Percentiles rank a stretch among this genome's conserved stretches.
phyloP scores from a whole-genome alignment of 768 basidiomycete species.

The Pholiota microspora region DNA sequence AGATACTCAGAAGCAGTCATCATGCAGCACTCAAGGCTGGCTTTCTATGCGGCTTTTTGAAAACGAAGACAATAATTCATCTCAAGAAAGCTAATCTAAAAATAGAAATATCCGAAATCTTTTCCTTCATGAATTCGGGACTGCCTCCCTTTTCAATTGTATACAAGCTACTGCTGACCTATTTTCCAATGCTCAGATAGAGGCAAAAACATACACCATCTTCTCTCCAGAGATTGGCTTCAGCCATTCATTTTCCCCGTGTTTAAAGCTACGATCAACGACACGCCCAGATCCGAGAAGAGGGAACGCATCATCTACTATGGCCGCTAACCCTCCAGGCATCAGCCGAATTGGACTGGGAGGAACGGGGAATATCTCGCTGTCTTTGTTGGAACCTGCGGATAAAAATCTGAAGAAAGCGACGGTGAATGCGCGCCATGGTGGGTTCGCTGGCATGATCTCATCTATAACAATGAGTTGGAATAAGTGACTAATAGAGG shows the following conservation, averaged over 20 bases:
- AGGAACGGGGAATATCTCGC: constrained; percentile 21
- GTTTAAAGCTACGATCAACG: constrained; percentile 14
- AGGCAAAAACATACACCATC: constrained; percentile 31
- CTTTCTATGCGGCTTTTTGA: too few relatives aligned
- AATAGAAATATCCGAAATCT: too few relatives aligned
- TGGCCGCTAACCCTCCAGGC: constrained; percentile 29
- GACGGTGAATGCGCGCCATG: constrained; percentile 28
- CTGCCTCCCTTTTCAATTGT: too few relatives aligned
- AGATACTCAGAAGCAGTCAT: too few relatives aligned
- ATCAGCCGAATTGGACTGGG: constrained; percentile 29
- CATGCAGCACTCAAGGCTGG: too few relatives aligned
- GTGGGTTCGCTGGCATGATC: constrained; percentile 19
- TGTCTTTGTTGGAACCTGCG: constrained; percentile 14
- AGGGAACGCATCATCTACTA: constrained; percentile 26
- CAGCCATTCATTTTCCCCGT: constrained; percentile 18
- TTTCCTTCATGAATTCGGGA: too few relatives aligned
- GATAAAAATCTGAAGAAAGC: too few relatives aligned
- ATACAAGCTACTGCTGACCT: too few relatives aligned
- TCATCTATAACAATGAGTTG: constrained; percentile 15
- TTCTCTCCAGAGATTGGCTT: constrained; percentile 31
- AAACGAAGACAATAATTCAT: too few relatives aligned
- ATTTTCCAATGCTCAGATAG: too few relatives aligned
- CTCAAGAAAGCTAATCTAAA: too few relatives aligned
- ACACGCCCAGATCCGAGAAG: constrained; percentile 33
- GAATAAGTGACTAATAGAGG: neutral